Evolutionary conservation across 257 asterid species (phyloP).

Genomic region (Knoxia roxburghii): DNA sequence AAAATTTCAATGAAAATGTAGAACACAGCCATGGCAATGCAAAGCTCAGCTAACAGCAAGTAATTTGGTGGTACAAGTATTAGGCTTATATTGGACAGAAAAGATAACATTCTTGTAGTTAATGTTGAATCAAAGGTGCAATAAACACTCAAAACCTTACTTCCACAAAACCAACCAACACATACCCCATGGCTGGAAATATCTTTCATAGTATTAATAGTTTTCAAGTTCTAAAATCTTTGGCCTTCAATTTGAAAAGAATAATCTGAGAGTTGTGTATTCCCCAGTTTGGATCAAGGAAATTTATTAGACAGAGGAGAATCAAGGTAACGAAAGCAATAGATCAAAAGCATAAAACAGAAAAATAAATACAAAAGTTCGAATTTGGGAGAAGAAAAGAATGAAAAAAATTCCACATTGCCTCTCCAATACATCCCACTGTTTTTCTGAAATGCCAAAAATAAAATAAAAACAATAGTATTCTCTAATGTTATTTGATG

Average conservation of each 20-base stretch:
- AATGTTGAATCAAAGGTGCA: background rate
- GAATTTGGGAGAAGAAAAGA: background rate
- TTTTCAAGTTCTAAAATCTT: no score
- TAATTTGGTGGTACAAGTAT: background rate
- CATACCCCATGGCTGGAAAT: background rate
- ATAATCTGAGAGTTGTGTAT: no score
- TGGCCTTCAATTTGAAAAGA: background rate
- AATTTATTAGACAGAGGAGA: slow-evolving; percentile 1
- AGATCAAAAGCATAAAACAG: background rate
- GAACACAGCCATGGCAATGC: background rate
- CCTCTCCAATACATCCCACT: background rate
- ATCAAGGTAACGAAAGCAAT: background rate
- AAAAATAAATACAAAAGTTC: background rate
- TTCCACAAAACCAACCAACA: background rate
- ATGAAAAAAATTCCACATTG: background rate
- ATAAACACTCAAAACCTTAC: background rate
- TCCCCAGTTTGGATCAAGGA: no score
- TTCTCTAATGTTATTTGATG: background rate
- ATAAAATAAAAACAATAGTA: background rate
- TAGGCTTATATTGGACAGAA: background rate
- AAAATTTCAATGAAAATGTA: background rate
- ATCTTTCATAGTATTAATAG: background rate
- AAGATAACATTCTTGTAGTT: background rate
- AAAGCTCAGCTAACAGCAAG: slow-evolving; percentile 6
- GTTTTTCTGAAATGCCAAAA: background rate